Evolutionary conservation across 1,284 basidiomycete species (phyloP).

Genomic region (Caloboletus inedulis): DNA sequence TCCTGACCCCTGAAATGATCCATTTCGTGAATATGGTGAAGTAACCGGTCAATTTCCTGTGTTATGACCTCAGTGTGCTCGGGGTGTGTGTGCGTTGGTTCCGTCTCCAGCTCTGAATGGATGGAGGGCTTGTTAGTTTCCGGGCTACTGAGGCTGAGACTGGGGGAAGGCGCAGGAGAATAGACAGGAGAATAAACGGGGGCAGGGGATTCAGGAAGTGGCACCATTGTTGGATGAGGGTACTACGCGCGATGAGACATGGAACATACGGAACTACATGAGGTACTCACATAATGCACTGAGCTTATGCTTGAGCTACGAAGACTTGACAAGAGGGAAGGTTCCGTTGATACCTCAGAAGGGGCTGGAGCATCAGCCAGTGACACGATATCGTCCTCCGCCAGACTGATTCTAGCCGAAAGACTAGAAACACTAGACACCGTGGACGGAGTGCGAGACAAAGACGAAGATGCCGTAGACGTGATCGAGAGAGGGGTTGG

Average conservation of each 20-base stretch:
- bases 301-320: conserved; percentile 22
- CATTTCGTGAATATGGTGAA: conserved; percentile 61
- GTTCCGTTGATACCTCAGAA: conserved; percentile 46
- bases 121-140: conserved; percentile 58
- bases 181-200: conserved; percentile 27
- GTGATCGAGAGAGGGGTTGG: conserved; percentile 26
- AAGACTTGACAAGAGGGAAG: conserved; percentile 49
- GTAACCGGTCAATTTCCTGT: conserved; percentile 64
- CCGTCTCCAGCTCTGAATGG: conserved; percentile 51
- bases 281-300: conserved; percentile 35
- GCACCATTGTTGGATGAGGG: conserved; percentile 31
- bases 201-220: conserved; percentile 37
- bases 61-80: conserved; percentile 45
- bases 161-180: conserved; percentile 42
- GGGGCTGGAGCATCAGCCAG: conserved; percentile 25
- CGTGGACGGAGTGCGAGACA: conserved; percentile 37
- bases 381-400: conserved; percentile 34
- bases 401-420: conserved; percentile 33
- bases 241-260: conserved; percentile 16
- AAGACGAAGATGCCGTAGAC: conserved; percentile 34
- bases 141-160: conserved; percentile 63
- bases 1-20: conserved; percentile 59
- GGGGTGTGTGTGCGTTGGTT: conserved; percentile 31
- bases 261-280: conserved; percentile 17
- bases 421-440: conserved; percentile 40